These are phyloP conservation scores for Exophiala mesophila DNA, from an alignment of 2,329 filamentous ascomycete genomes.

Conservation along the genomic window DNA sequence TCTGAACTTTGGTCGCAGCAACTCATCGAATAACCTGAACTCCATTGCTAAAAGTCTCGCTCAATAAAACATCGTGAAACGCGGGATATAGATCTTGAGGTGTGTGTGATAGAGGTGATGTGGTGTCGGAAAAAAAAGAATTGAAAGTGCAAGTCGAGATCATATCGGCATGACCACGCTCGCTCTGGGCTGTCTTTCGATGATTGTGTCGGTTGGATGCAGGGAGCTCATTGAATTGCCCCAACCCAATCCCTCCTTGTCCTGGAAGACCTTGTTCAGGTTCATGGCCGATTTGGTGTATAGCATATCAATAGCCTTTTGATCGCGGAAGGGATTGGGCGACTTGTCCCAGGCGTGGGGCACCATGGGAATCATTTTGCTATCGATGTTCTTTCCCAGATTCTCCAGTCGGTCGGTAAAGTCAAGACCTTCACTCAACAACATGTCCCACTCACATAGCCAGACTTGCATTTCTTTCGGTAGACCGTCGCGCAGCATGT, in stretches of 20 bases:
- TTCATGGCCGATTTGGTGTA: constrained; percentile 42
- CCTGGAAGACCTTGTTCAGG: constrained; percentile 38
- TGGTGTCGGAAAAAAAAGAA: background rate
- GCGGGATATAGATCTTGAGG: no score
- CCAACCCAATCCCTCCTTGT: constrained; percentile 19
- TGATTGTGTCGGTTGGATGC: constrained; percentile 19
- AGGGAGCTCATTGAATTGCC: constrained; percentile 23
- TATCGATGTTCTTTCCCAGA: constrained; percentile 41
- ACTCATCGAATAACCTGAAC: no score
- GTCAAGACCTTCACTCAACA: constrained; percentile 53
- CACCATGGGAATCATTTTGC: constrained; percentile 43
- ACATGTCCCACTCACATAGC: constrained; percentile 64
- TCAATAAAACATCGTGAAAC: no score
- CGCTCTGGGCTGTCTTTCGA: constrained; percentile 20
- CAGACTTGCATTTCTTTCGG: constrained; percentile 59
- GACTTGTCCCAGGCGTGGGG: constrained; percentile 47
- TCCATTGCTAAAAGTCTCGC: no score
- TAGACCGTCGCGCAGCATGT: constrained; percentile 49
- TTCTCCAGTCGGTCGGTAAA: constrained; percentile 40
- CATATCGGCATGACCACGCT: constrained; percentile 20
- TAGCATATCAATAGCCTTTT: constrained; percentile 37
- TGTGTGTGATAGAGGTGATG: no score
- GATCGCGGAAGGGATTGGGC: constrained; percentile 44
- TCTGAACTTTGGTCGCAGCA: no score
- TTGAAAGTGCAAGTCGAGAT: constrained; percentile 3